These are phyloP conservation scores for Calonectria multiphialidica DNA, from an alignment of 2,329 filamentous ascomycete genomes.

Conservation along the genomic window DNA sequence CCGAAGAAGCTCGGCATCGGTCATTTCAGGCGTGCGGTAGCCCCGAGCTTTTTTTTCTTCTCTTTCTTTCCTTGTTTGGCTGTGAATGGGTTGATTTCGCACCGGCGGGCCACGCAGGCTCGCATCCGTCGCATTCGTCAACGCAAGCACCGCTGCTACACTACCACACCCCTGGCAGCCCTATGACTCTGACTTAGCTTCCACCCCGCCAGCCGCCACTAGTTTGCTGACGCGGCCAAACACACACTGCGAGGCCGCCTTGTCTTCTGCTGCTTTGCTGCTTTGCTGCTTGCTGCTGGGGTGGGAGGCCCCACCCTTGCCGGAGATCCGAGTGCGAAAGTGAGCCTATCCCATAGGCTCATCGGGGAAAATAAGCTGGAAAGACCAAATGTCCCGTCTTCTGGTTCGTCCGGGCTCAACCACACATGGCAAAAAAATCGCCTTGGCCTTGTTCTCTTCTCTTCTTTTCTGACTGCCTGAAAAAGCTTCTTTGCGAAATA, in stretches of 20 bases:
- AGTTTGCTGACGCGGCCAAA: slow-evolving; percentile 33
- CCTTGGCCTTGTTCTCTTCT: background rate
- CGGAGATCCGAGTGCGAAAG: slow-evolving; percentile 20
- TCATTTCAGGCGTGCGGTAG: background rate
- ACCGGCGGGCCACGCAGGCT: slow-evolving; percentile 9
- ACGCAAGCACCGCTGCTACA: background rate
- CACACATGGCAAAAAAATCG: too few species aligned
- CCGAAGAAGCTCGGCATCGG: slow-evolving; percentile 5
- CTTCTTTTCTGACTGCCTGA: background rate
- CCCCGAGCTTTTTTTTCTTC: background rate
- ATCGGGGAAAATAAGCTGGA: background rate
- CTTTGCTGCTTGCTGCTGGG: background rate
- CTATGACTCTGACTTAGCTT: slow-evolving; percentile 6
- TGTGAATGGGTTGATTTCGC: background rate
- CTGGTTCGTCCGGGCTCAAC: background rate
- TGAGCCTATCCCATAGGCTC: background rate
- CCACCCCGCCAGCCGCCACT: slow-evolving; percentile 10
- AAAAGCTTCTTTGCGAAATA: background rate
- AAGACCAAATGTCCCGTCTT: background rate
- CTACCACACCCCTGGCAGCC: background rate
- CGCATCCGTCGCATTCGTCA: slow-evolving; percentile 24
- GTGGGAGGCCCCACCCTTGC: background rate
- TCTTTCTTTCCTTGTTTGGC: too few species aligned
- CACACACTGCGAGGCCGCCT: slow-evolving; percentile 4
- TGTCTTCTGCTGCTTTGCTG: background rate